Evolutionary conservation across 345 rosid genomes (phyloP), one percentile per base, ranked within the genome.

Genomic region (Alliaria petiolata): DNA sequence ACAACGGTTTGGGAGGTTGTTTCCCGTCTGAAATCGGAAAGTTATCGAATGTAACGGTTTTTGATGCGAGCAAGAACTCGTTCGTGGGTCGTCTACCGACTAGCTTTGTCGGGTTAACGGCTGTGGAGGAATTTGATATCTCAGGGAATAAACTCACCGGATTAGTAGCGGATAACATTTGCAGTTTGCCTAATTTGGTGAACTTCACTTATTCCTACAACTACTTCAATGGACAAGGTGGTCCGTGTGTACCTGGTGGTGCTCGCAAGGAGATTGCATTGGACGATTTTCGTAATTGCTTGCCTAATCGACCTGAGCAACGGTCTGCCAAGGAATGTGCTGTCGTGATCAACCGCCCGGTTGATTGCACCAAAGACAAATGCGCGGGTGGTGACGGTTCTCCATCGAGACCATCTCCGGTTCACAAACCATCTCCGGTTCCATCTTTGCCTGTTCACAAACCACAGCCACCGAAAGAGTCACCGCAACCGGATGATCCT

Each of bases 1-100:
- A 79, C 63, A 93, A 93, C 52, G 38, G 16, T 8, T 74, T 93
- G 3, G 79, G 92, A 2, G 98, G 98, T 46, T 92, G 98, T 69
- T 85, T 92, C 79, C 96, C 98, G 0, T 35, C 74, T 20, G 95
- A 88, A 40, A 75, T 90, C 1, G 93, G 96, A 4, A 62, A 17
- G 39, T 81, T 93, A 3, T 39, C 68, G 14, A 84, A 87, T 3
- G 40, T 84, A 7, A 88, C 86, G 0, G 81, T 90, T 10, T 82
- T 92, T 8, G 97, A 92, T 22, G 87, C 70, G 10, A 81, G 95
- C 71, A 33, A 5, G 61, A 92, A 90, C 67, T 25, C 74, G 3
- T 85, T 92, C 63, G 5, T 35, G 0, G 97, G 98, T 10, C 60
- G 50, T 59, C 44, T 88, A 46, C 89, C 91, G 0, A 9, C 60